phyloP scores from a whole-genome alignment of 805 yeast genomes.

The Debaryomyces prosopidis region DNA sequence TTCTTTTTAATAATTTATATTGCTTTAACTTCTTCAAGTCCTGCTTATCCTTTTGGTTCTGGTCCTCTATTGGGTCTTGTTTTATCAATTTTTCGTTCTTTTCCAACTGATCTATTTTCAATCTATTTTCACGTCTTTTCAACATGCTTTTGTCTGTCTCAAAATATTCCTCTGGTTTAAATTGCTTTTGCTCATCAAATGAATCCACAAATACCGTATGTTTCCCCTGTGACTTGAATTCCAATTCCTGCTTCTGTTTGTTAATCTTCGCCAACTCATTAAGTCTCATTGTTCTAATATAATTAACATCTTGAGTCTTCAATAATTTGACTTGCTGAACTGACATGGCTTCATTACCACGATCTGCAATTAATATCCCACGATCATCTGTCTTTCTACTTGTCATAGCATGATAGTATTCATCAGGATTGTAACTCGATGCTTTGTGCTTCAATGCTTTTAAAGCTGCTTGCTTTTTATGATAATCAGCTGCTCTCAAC shows the following conservation, averaged over 20 bases:
- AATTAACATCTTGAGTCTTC: constrained; percentile 89
- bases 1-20: constrained; percentile 57
- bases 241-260: constrained; percentile 49
- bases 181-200: constrained; percentile 52
- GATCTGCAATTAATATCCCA: constrained; percentile 67
- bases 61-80: constrained; percentile 28
- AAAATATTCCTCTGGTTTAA: constrained; percentile 66
- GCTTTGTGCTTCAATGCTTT: constrained; percentile 76
- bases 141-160: constrained; percentile 68
- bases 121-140: constrained; percentile 67
- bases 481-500: constrained; percentile 56
- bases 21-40: constrained; percentile 61
- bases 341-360: constrained; percentile 60
- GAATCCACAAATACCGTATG: constrained; percentile 86
- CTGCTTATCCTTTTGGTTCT: constrained; percentile 29
- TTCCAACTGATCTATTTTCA: constrained; percentile 60
- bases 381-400: constrained; percentile 61
- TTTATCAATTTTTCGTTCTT: constrained; percentile 31
- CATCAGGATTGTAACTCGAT: constrained; percentile 82
- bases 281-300: constrained; percentile 73
- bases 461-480: constrained; percentile 60
- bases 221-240: constrained; percentile 60
- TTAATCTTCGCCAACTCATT: constrained; percentile 67
- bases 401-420: constrained; percentile 93
- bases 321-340: constrained; percentile 78